Evolutionary conservation across 768 basidiomycete genomes (phyloP).

Genomic region (Botryobasidium botryosum): DNA sequence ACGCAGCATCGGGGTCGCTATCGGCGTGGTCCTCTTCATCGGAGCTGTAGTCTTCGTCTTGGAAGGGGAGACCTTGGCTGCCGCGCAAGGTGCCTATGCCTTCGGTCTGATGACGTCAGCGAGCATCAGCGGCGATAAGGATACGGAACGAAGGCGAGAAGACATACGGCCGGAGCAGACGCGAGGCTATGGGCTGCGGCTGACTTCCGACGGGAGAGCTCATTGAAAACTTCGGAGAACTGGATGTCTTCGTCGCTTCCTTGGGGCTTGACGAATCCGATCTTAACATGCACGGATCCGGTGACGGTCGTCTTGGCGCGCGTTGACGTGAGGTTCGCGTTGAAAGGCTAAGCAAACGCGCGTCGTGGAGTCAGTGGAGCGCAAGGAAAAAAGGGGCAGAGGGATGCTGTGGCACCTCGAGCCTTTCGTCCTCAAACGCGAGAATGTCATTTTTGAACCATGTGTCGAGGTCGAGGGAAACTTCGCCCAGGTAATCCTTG

Average conservation of each 20-base stretch:
- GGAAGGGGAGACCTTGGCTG: constrained; percentile 28
- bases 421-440: constrained; percentile 43
- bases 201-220: constrained; percentile 45
- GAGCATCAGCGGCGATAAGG: background rate
- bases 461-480: constrained; percentile 54
- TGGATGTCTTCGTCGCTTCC: constrained; percentile 27
- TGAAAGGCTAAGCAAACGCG: constrained; percentile 22
- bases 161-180: constrained; percentile 58
- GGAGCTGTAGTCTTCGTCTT: constrained; percentile 61
- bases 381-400: background rate
- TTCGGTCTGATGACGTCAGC: constrained; percentile 38
- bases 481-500: constrained; percentile 92
- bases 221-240: constrained; percentile 42
- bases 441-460: constrained; percentile 50
- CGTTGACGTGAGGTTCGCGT: constrained; percentile 28
- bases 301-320: constrained; percentile 33
- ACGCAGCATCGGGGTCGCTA: too few relatives aligned
- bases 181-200: constrained; percentile 38
- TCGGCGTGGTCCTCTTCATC: constrained; percentile 31
- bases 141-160: constrained; percentile 1
- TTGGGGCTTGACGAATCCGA: constrained; percentile 37
- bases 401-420: background rate
- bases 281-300: constrained; percentile 41
- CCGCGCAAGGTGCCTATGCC: constrained; percentile 73
- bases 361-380: background rate